Base-by-base conservation (phyloP, 2,329 filamentous ascomycete genomes). In the Corynespora cassiicola region DNA sequence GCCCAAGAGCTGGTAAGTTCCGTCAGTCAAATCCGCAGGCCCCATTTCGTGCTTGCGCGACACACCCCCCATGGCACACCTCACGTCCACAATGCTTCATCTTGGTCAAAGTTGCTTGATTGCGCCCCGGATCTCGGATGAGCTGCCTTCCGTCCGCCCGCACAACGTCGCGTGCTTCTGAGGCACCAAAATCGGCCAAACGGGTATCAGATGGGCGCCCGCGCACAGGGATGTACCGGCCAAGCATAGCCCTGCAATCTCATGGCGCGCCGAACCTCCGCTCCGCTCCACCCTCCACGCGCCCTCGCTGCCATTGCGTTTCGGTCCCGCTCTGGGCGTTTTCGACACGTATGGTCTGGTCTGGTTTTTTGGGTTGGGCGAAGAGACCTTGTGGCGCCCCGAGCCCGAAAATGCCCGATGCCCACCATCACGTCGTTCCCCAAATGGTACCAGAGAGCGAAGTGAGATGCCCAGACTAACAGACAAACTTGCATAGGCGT, bases 1-100 rank as follows among this genome's bases (percentile, higher is more conserved):
- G 82, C 88, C 2, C 90, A 95, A 68, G 90, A 96, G 70, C 61
- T 96, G 4, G 79, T 77, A 65, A 58, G 69, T 60, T 38, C 31
- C 14, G 16, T 28, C 16, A 32, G 19, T 15, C 23, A n/a, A n/a
- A n/a, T n/a, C n/a, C n/a, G n/a, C n/a, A n/a, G n/a, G n/a, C n/a
- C n/a, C n/a, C n/a, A 11, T 12, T 27, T 32, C 36, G 17, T 22
- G 15, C 20, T 24, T 40, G 8, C 23, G 31, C 20, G 4, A 10
- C 16, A 9, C 6, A 15, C 16, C 26, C 20, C 10, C 25, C 32
- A 11, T 35, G 21, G 24, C 12, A 26, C 16, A 35, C 31, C 33
- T 44, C 32, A 38, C 32, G 22, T 31, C 30, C 41, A 24, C 32
- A 38, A 46, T 50, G 47, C 41, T 52, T 49, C 47, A 42, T 36